Conservation (phyloP, 345 rosid species). For the Raphanus raphanistrum region DNA sequence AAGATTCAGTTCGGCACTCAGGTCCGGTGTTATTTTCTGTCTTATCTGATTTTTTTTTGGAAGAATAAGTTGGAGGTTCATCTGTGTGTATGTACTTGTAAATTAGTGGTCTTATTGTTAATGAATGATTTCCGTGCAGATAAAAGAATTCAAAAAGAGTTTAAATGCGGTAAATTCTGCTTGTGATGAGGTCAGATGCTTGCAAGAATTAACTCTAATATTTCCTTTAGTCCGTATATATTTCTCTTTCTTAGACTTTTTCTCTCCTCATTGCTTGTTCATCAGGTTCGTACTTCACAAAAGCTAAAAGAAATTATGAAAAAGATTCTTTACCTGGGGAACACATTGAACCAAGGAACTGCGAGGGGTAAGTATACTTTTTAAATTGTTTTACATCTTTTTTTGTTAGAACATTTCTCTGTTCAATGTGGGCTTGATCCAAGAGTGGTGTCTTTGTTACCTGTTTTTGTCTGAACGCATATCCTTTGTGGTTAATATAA, state of each 20-base stretch:
- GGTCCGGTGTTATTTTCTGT: conserved; percentile 57
- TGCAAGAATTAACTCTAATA: conserved; percentile 16
- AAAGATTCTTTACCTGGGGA: conserved; percentile 87
- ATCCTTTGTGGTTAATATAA: conserved; percentile 17
- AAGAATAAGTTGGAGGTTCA: background rate
- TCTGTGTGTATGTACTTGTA: background rate
- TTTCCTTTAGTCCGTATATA: conserved; percentile 14
- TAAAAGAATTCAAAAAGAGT: conserved; percentile 80
- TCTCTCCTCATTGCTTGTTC: conserved; percentile 17
- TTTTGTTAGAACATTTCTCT: conserved; percentile 3
- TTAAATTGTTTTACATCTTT: background rate
- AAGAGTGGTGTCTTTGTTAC: conserved; percentile 11
- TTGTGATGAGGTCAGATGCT: conserved; percentile 72
- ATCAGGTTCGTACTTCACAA: conserved; percentile 77
- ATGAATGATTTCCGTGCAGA: conserved; percentile 44
- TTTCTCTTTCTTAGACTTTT: conserved; percentile 13
- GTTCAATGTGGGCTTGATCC: conserved; percentile 9
- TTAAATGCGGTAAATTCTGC: conserved; percentile 85
- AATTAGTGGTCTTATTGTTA: conserved; percentile 12
- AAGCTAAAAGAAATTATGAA: conserved; percentile 95
- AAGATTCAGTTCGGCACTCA: conserved; percentile 90
- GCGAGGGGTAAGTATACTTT: conserved; percentile 71
- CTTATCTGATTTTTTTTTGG: conserved; percentile 16
- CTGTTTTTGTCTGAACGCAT: conserved; percentile 9
- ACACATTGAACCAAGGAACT: conserved; percentile 94